Evolutionary conservation across 306 rosid genomes (phyloP).

Genomic region (Dryas drummondii): DNA sequence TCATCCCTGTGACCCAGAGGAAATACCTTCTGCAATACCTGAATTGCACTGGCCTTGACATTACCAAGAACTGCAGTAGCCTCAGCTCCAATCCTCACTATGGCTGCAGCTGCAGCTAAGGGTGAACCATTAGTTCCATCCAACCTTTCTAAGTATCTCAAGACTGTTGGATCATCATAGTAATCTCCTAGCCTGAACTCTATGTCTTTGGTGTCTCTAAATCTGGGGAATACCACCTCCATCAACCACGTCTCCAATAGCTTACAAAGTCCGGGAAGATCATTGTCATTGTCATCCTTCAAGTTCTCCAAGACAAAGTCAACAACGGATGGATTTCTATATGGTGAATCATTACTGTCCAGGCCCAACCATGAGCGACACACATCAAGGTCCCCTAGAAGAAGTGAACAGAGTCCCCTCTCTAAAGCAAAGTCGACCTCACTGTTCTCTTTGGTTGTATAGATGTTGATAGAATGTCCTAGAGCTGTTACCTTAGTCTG

Average conservation of each 20-base stretch:
- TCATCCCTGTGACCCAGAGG: constrained; percentile 56
- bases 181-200: constrained; percentile 87
- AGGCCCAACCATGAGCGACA: constrained; percentile 90
- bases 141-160: constrained; percentile 79
- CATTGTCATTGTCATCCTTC: constrained; percentile 71
- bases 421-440: constrained; percentile 88
- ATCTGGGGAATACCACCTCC: constrained; percentile 92
- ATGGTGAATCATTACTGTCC: constrained; percentile 67
- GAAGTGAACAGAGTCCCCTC: constrained; percentile 95
- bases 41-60: constrained; percentile 78
- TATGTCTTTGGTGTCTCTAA: constrained; percentile 72
- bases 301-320: constrained; percentile 75
- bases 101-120: constrained; percentile 97
- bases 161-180: constrained; percentile 85
- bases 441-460: constrained; percentile 54
- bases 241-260: constrained; percentile 87
- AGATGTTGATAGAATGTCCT: constrained; percentile 46
- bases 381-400: constrained; percentile 83
- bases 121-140: constrained; percentile 84
- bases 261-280: constrained; percentile 95
- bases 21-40: constrained; percentile 80
- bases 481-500: constrained; percentile 62
- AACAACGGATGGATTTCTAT: constrained; percentile 75
- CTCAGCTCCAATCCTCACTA: constrained; percentile 88
- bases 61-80: constrained; percentile 91